Evolutionary conservation across 768 basidiomycete genomes (phyloP), one percentile per base, ranked within the genome.

Genomic region (Hericium alpestre): DNA sequence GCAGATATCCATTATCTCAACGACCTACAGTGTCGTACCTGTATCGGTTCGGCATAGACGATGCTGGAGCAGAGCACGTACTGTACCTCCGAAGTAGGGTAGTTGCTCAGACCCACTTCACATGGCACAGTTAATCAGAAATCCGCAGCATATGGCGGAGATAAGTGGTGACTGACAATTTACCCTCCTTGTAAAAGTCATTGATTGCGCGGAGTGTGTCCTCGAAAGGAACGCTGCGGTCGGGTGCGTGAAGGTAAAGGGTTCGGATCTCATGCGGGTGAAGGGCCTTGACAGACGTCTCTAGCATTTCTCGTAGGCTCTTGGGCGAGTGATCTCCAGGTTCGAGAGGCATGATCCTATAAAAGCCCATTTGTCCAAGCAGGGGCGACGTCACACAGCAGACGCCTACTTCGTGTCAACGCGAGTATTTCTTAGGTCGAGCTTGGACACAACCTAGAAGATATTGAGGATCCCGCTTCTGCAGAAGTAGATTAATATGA

Each of bases 161-260:
- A 27, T 13, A 18, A n/a, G 22, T 23, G 32, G 15, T 12, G 15
- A 66, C 75, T 56, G 62, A 79, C 79, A 82, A 83, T 50, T 75
- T 72, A 0, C 82, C 83, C 58, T 82, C 75, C 46, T 77, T 73
- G 63, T 46, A 73, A 13, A 84, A 67, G 47, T 78, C 76, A 49
- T 84, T 73, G 4, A 83, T 70, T 12, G 75, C 79, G 22, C 74
- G 76, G 23, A 80, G 60, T 0, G 83, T 85, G 7, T 79, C 73
- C 60, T 80, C 78, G 56, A 79, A 83, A 0, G 81, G 77, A 3
- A 81, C 77, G 15, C 71, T 75, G 23, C 78, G 73, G 63, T 86
- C 82, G 0, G 83, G 83, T 10, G 74, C 79, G 59, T 85, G 83
- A 32, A 85, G 69, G 59, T 83, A 84, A 68, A 80, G 73, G 18